Evolutionary conservation across 768 basidiomycete genomes (phyloP), one percentile per base, ranked within the genome.

Genomic region (Tylopilus sp.): DNA sequence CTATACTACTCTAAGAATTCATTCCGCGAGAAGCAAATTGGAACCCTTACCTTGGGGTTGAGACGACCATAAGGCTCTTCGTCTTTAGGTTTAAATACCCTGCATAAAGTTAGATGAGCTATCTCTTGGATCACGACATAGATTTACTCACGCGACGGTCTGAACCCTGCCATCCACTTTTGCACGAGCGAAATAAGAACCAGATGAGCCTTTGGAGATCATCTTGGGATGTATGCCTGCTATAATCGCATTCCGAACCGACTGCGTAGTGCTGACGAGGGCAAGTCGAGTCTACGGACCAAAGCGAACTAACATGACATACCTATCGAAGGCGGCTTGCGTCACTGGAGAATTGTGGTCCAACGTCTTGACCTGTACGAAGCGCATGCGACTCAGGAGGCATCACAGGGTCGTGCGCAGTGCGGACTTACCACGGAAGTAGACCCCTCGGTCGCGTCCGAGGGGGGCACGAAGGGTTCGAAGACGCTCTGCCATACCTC

Each of bases 71-170:
- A 95, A 1, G 92, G 92, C 60, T 93, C 90, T 65, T 91, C 89
- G 54, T 91, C 88, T 67, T 93, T 92, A 2, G 92, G 92, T 67
- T 95, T 95, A 71, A 96, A 95, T 4, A 95, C 89, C 6, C 87
- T 93, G 33, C 10, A 2, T 9, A 29, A 38, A 6, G 36, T 22
- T 70, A 51, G 46, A 36, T 36, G 14, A 46, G 28, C 26, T 2
- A 17, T n/a, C 25, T n/a, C n/a, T n/a, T n/a, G n/a, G n/a, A n/a
- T n/a, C 44, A 30, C 9, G 44, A 11, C 22, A 49, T 17, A 16
- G 12, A 24, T 7, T 43, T 21, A 74, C 88, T 69, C 63, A 90
- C 89, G 86, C 89, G 40, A 92, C 85, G 14, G 87, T 91, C 56
- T 88, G 86, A 8, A 91, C 79, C 41, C 78, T 76, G 21, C 86